Evolutionary conservation across 495 filamentous ascomycete species (phyloP), one percentile per base, ranked within the genome.

Genomic region (Letharia columbiana): DNA sequence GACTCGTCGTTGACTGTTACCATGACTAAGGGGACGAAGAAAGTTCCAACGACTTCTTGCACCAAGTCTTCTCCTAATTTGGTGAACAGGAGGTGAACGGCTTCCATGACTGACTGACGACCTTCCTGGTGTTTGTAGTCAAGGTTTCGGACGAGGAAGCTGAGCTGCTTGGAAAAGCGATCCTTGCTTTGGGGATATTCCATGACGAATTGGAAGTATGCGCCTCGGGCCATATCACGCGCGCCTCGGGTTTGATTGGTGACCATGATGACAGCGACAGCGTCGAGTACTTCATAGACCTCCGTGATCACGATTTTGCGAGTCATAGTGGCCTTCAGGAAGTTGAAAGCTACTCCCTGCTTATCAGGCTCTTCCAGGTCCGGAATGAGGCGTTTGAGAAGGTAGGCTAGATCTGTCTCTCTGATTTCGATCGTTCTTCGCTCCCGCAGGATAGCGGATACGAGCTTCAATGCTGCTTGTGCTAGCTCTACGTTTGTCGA

Each of bases 121-220:
- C 94, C 94, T 45, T 93, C 88, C 67, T 89, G 86, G 69, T 92
- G 84, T 60, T 92, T 86, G 76, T 96, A 98, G 47, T 93, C 87
- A 65, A 98, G 81, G 69, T 98, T 98, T 68, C 89, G 87, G 37
- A 92, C 84, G 47, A 98, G 81, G 77, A 98, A 98, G 57, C 79
- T 84, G 58, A 96, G 81, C 74, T 98, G 94, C 70, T 97, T 96
- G 17, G 83, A 82, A 83, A 92, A 91, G 5, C 95, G 81, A 68
- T 86, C 87, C 73, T 90, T 90, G 70, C 87, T 90, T 72, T 98
- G 94, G 1, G 94, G 94, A 72, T 97, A 98, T 56, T 97, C 90
- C 68, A 92, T 86, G 45, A 98, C 75, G 80, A 98, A 98, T 70
- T 96, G 91, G 74, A 96, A 86, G 76, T 95, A 98, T 35, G 87